phyloP scores from a whole-genome alignment of 2,329 filamentous ascomycete species.

The Lachnellula occidentalis region DNA sequence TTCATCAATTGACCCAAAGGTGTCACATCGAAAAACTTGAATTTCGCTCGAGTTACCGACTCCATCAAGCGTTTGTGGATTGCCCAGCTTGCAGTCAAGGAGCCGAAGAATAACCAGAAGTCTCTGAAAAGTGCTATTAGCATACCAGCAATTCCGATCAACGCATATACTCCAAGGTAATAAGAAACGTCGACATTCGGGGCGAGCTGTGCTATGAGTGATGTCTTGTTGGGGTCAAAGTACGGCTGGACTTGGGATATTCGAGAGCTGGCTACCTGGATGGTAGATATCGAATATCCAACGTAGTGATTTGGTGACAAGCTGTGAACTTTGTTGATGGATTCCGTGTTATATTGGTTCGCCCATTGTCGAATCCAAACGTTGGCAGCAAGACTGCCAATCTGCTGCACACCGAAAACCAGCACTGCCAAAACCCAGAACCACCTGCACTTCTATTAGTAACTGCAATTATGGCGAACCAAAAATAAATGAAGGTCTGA shows the following conservation, averaged over 20 bases:
- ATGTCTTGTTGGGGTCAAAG: conserved; percentile 29
- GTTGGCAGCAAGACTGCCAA: conserved; percentile 82
- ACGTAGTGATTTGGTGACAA: conserved; percentile 21
- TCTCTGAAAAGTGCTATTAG: conserved; percentile 78
- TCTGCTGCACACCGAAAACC: conserved; percentile 76
- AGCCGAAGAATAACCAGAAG: conserved; percentile 86
- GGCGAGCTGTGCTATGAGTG: conserved; percentile 24
- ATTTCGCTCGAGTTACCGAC: conserved; percentile 79
- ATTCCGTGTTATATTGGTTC: conserved; percentile 65
- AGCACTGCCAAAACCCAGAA: conserved; percentile 77
- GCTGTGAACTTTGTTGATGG: conserved; percentile 9
- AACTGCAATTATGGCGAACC: background rate
- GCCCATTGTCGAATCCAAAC: conserved; percentile 95
- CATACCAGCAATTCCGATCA: conserved; percentile 73
- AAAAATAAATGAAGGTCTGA: background rate
- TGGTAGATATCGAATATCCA: conserved; percentile 26
- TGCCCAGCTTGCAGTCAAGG: conserved; percentile 77
- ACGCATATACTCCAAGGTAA: conserved; percentile 77
- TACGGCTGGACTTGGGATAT: conserved; percentile 28
- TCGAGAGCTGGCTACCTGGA: conserved; percentile 20
- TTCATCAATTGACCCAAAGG: conserved; percentile 97
- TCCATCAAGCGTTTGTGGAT: conserved; percentile 76
- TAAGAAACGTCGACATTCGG: conserved; percentile 72
- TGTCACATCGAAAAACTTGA: conserved; percentile 96
- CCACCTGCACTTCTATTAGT: conserved; percentile 41